Base-by-base conservation (phyloP, 345 rosid genomes). In the Populus nigra region DNA sequence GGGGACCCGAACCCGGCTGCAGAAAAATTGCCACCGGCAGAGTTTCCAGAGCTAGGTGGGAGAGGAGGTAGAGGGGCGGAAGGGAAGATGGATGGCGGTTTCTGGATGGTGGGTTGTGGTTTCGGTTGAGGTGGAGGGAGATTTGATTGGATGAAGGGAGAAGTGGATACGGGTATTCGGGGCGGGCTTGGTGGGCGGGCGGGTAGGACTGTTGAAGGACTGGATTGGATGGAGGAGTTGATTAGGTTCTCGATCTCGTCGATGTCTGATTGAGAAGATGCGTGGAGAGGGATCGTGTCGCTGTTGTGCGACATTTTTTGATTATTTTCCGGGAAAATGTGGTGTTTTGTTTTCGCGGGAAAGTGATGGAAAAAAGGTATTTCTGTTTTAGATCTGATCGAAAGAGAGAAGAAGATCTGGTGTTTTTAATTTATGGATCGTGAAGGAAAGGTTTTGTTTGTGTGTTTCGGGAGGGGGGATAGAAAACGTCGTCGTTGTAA, bases 191-290 rank as follows among this genome's bases (percentile, higher is more conserved):
- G 91, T 0, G 93, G 94, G 1, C 94, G 92, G 70, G 97, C 99
- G 0, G 98, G 96, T 39, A 84, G 93, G 77, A 93, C 98, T 5
- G 94, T 85, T 72, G 97, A 86, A n/a, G 91, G 86, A 31, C 81
- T 86, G 8, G 95, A 85, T 63, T 88, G 97, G 75, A 94, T 90
- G 83, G 87, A 83, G 76, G 84, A 90, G 88, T 84, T 83, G 87
- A 96, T 93, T 78, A 96, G 94, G 86, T 89, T 90, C 86, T 96
- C 98, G 87, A 96, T 96, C 93, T 96, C 99, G 88, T 96, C 99
- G 84, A 92, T 96, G 88, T 93, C 99, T 43, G 98, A 96, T 67
- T 96, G 99, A 78, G 98, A 96, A 10, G 99, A 89, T 1, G 93
- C 69, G 66, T 91, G 90, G 36, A 91, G 92, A 38, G 98, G 99